Conservation (phyloP, 345 rosid genomes). For the Salix arbutifolia region DNA sequence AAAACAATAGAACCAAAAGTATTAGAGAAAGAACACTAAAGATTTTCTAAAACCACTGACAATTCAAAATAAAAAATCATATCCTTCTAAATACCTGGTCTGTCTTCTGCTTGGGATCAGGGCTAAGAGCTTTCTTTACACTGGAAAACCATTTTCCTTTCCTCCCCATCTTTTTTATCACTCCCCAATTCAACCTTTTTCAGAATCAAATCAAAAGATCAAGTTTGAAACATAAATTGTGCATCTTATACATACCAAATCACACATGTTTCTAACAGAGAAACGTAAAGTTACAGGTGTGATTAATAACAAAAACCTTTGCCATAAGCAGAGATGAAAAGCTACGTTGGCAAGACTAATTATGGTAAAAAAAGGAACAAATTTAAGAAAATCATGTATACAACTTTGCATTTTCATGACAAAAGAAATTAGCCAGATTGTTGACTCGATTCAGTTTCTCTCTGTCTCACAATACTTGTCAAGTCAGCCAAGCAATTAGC, state of each 20-base stretch:
- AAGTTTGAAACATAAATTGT: not conserved
- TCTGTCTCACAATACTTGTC: not conserved
- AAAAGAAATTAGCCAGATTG: no score
- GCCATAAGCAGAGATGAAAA: not conserved
- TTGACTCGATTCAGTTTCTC: no score
- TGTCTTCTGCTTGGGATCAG: constrained; percentile 57
- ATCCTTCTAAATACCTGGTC: constrained; percentile 33
- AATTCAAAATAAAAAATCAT: not conserved
- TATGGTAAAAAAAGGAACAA: no score
- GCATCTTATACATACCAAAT: not conserved
- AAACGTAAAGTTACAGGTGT: not conserved
- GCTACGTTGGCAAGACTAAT: not conserved
- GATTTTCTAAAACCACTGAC: not conserved
- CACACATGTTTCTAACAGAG: not conserved
- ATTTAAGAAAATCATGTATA: no score
- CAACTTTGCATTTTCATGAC: no score
- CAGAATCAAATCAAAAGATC: constrained; percentile 3
- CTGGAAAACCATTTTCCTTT: constrained; percentile 90
- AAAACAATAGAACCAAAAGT: not conserved
- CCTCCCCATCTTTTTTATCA: constrained; percentile 68
- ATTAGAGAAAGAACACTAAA: not conserved
- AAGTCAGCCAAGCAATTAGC: not conserved
- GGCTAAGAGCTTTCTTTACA: constrained; percentile 82
- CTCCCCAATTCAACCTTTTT: constrained; percentile 22
- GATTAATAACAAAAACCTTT: not conserved